phyloP scores from a whole-genome alignment of 129 eudicot species.

The Arctium lappa region DNA sequence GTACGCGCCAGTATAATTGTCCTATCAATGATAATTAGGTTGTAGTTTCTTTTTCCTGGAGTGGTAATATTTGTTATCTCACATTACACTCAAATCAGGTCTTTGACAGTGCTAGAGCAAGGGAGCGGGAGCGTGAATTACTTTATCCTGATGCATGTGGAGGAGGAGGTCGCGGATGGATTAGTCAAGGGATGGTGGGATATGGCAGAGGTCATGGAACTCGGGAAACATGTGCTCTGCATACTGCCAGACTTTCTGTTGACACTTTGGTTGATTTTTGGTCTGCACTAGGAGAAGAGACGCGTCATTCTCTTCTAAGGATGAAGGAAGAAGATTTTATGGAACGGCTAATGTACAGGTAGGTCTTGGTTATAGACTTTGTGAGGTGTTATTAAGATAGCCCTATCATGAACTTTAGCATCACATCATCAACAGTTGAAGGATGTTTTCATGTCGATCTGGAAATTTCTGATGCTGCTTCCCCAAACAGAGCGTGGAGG shows the following conservation, averaged over 20 bases:
- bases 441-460: neutral
- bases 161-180: constrained; percentile 96
- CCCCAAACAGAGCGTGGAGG: neutral
- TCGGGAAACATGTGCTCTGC: constrained; percentile 95
- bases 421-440: neutral
- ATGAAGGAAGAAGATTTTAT: constrained; percentile 99
- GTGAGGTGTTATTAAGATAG: neutral
- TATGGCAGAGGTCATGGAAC: constrained; percentile 95
- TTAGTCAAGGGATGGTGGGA: constrained; percentile 87
- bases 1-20: constrained; percentile 36
- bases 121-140: constrained; percentile 89
- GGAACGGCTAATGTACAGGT: constrained; percentile 93
- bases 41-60: neutral
- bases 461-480: neutral
- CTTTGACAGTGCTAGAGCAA: constrained; percentile 88
- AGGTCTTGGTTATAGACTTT: constrained; percentile 5
- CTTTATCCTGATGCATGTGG: constrained; percentile 99
- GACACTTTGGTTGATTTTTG: constrained; percentile 96
- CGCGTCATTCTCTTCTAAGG: constrained; percentile 74
- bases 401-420: neutral
- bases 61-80: constrained; percentile 19
- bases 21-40: neutral
- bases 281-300: constrained; percentile 97
- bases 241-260: constrained; percentile 92
- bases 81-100: constrained; percentile 52